Base-by-base conservation (phyloP, 306 rosid species). In the Cucumis melo region DNA sequence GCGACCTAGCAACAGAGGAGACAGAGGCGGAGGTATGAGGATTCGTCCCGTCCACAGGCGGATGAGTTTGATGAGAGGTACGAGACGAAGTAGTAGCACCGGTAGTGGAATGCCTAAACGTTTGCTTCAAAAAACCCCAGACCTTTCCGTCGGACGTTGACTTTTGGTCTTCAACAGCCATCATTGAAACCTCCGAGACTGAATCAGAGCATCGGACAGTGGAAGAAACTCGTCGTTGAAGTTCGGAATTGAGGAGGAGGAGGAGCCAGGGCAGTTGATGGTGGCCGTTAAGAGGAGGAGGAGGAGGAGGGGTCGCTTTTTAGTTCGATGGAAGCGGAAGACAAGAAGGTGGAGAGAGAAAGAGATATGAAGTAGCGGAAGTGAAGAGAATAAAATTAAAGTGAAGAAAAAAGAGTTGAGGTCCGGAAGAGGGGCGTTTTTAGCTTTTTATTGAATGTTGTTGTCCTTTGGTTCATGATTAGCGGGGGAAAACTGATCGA, bases 101-200 rank as follows among this genome's bases (percentile, higher is more conserved):
- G 50, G 6, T 73, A 17, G 75, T 79, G 1, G 97, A 82, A 63
- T 86, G 82, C 29, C 85, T 90, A 78, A 94, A 92, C 11, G 99
- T 96, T 46, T 86, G 87, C 91, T 78, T 92, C 81, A 94, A 88
- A 85, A 94, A 89, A 58, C 90, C 91, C 99, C 99, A 94, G 51
- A 84, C 90, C 83, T 88, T 94, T 51, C 93, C 93, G 44, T 93
- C 95, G 55, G 96, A 83, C 77, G 89, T 88, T 42, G 93, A 84
- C 68, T 87, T 92, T 73, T 86, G 88, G 8, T 89, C 96, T 63
- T 84, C 86, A 36, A 94, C 82, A 75, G 91, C 87, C 99, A 94
- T 94, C 81, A 23, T 23, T 48, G 46, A 55, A 66, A 51, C 44
- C 80, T 14, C 27, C 4, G 54, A 1, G 27, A 60, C 72, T 76